A percentile compares a stretch with the other conserved stretches of the same genome.
These are phyloP conservation scores for Striga asiatica DNA, from an alignment of 257 asterid species.

Conservation along the genomic window DNA sequence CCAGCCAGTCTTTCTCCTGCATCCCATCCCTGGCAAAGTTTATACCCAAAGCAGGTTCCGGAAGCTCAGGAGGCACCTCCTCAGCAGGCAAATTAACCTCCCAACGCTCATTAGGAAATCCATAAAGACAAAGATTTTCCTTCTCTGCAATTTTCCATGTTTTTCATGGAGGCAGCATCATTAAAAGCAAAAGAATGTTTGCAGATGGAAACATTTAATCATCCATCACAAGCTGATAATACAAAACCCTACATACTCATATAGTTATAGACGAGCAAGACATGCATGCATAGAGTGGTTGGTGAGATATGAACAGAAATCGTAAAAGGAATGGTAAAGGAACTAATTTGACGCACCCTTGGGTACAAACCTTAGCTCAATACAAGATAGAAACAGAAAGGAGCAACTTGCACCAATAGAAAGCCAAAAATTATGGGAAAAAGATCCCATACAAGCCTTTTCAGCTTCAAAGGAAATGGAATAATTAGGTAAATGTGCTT, in stretches of 20 bases:
- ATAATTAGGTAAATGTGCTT: background rate
- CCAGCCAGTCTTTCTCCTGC: constrained; percentile 72
- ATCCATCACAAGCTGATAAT: background rate
- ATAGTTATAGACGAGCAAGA: background rate
- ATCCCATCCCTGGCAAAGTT: constrained; percentile 85
- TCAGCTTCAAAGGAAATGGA: background rate
- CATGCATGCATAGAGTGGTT: background rate
- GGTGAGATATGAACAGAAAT: background rate
- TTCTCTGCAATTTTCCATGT: constrained; percentile 37
- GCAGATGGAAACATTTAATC: background rate
- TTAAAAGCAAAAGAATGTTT: constrained; percentile 4
- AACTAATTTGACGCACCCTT: no score
- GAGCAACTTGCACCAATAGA: no score
- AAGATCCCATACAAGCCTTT: background rate
- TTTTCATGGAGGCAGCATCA: background rate
- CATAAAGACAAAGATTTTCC: constrained; percentile 73
- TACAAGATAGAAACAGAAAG: no score
- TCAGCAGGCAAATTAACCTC: constrained; percentile 75
- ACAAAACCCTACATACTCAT: no score
- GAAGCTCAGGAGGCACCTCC: constrained; percentile 86
- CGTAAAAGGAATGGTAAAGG: no score
- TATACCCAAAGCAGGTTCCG: constrained; percentile 81
- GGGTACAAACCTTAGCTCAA: no score
- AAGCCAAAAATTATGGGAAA: no score
- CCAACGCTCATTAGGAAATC: constrained; percentile 64